Evolutionary conservation across 2,329 filamentous ascomycete genomes (phyloP).

Genomic region (Penicillium sp.): DNA sequence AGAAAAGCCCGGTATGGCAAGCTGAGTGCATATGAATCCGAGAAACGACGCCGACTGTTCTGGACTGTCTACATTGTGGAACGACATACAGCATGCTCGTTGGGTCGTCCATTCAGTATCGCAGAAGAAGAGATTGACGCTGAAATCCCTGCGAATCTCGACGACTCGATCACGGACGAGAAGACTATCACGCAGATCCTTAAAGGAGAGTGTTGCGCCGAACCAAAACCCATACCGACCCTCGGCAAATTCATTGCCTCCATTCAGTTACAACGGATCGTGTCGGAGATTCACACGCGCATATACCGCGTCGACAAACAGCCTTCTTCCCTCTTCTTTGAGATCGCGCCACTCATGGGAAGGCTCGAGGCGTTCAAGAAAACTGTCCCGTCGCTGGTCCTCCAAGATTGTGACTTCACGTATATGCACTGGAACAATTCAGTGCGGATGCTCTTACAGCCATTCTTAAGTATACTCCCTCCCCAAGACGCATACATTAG

Average conservation of each 20-base stretch:
- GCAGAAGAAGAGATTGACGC: conserved; percentile 34
- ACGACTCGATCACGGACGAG: conserved; percentile 7
- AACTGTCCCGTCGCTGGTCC: conserved; percentile 7
- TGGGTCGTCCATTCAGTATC: conserved; percentile 33
- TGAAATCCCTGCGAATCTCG: conserved; percentile 16
- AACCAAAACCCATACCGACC: neutral
- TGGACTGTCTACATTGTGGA: conserved; percentile 35
- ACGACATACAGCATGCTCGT: conserved; percentile 26
- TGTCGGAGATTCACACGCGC: conserved; percentile 13
- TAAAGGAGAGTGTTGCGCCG: neutral
- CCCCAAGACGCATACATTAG: conserved; percentile 10
- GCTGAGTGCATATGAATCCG: conserved; percentile 10
- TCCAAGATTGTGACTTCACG: conserved; percentile 18
- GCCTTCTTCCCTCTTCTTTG: neutral
- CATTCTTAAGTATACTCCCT: conserved; percentile 14
- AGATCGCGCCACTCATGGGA: conserved; percentile 13
- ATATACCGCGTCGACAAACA: conserved; percentile 19
- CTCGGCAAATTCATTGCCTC: conserved; percentile 12
- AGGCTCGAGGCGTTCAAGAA: conserved; percentile 13
- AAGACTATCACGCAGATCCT: neutral
- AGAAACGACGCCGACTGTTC: conserved; percentile 27
- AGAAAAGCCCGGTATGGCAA: conserved; percentile 16
- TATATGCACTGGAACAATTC: conserved; percentile 25
- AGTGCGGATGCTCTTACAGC: conserved; percentile 17
- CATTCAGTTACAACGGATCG: conserved; percentile 17